Percentiles rank a stretch among this genome's conserved stretches.
Conservation (phyloP, 768 basidiomycete species). For the Porphyrellus cyaneotinctus region DNA sequence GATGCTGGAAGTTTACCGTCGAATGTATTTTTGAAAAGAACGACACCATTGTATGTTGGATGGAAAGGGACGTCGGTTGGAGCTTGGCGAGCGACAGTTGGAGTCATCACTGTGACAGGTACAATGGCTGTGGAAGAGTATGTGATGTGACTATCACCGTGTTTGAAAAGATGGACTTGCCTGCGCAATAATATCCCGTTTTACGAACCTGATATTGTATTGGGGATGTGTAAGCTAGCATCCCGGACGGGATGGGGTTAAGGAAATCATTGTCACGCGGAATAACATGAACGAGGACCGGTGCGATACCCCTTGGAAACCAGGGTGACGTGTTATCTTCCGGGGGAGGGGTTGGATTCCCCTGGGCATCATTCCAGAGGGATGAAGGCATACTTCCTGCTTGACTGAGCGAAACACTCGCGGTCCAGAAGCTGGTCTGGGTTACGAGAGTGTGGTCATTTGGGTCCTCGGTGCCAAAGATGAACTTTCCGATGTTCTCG, state of each 20-base stretch:
- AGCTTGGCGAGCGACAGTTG: slow-evolving; percentile 32
- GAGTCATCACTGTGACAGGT: slow-evolving; percentile 75
- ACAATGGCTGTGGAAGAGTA: slow-evolving; percentile 59
- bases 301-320: slow-evolving; percentile 30
- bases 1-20: slow-evolving; percentile 84
- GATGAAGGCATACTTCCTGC: slow-evolving; percentile 25
- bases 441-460: slow-evolving; percentile 57
- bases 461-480: slow-evolving; percentile 53
- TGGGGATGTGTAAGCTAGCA: slow-evolving; percentile 58
- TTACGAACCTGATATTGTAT: slow-evolving; percentile 80
- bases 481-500: slow-evolving; percentile 83
- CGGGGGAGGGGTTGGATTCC: slow-evolving; percentile 53
- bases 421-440: slow-evolving; percentile 86
- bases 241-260: slow-evolving; percentile 48
- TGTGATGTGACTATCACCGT: neutral
- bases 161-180: slow-evolving; percentile 44
- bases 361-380: slow-evolving; percentile 58
- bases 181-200: slow-evolving; percentile 96
- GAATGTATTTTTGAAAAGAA: slow-evolving; percentile 86
- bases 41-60: slow-evolving; percentile 71
- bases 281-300: slow-evolving; percentile 6
- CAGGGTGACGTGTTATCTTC: slow-evolving; percentile 49
- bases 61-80: slow-evolving; percentile 58
- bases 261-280: slow-evolving; percentile 28
- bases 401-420: slow-evolving; percentile 61